Evolutionary conservation across 108 stramenopile genomes (phyloP), one percentile per base, ranked within the genome.

Genomic region (Pseudonitzschia delicatissima): DNA sequence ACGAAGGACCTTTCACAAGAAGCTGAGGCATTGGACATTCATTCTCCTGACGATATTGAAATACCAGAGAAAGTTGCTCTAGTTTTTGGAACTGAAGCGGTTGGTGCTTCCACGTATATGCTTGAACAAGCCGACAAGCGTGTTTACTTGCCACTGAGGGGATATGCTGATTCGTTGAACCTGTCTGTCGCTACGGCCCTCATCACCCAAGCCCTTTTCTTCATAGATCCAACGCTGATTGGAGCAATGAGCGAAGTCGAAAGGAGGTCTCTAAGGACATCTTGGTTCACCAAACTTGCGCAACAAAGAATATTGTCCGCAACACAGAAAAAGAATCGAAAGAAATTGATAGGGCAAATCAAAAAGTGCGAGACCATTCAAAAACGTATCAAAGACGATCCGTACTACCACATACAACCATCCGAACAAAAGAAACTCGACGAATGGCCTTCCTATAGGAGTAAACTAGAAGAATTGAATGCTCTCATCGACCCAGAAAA

Each of bases 81-180:
- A 66, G 91, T 93, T 4, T 85, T 96, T 73, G 96, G 96, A 37
- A 94, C 91, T 2, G 96, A 96, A 77, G 83, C 88, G 13, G 88
- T 87, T 29, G 96, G 96, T n/a, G 85, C 87, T 49, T 75, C 85
- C 26, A 71, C 77, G n/a, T 84, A 88, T 47, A 82, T 96, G 77
- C 72, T 93, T 47, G 64, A 82, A 44, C 69, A 67, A 4, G 87
- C 90, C 17, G 93, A 94, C 66, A 40, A 72, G 63, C 79, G 93
- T n/a, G 93, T 96, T 5, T 94, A 93, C 62, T 78, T 96, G 49
- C 96, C 96, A 21, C 68, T 93, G 32, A 73, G 83, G 37, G 96
- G 96, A 32, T 93, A 91, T 85, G 88, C 93, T 20, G 96, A 96
- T 71, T 87, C 86, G n/a, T 73, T 93, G 52, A 96, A 96, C 69